These are phyloP conservation scores for Magnusiomyces ingens DNA, from an alignment of 1,139 yeast species.

Conservation along the genomic window DNA sequence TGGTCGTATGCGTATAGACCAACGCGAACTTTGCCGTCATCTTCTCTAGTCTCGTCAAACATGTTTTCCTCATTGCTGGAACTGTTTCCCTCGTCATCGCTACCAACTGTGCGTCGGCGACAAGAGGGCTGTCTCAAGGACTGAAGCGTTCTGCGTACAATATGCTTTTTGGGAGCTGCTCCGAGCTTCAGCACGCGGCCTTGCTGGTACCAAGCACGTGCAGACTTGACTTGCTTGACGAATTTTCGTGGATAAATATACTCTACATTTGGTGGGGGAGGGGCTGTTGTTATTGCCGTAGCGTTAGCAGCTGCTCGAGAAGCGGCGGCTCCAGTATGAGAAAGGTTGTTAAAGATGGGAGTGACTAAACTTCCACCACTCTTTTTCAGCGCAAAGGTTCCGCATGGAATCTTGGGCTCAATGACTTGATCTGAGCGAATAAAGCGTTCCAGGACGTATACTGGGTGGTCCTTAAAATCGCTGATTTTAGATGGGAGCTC, in stretches of 20 bases:
- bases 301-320: neutral
- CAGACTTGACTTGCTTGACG: slow-evolving; percentile 58
- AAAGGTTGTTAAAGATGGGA: too few relatives aligned
- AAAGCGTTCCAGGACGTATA: slow-evolving; percentile 67
- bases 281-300: neutral
- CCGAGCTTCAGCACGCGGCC: slow-evolving; percentile 76
- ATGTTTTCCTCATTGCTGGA: neutral
- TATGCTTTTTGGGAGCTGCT: slow-evolving; percentile 53
- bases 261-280: slow-evolving; percentile 16
- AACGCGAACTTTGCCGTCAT: slow-evolving; percentile 22
- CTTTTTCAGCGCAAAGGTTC: slow-evolving; percentile 46
- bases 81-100: slow-evolving; percentile 1
- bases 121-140: neutral
- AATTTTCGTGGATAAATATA: slow-evolving; percentile 60
- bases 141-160: slow-evolving; percentile 26
- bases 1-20: slow-evolving; percentile 72
- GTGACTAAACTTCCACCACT: neutral
- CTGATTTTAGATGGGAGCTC: slow-evolving; percentile 81
- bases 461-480: slow-evolving; percentile 83
- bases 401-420: slow-evolving; percentile 65
- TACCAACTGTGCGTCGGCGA: neutral
- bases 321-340: too few relatives aligned
- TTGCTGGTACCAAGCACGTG: slow-evolving; percentile 78
- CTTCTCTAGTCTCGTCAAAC: slow-evolving; percentile 17
- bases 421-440: slow-evolving; percentile 65